Evolutionary conservation across 352 stramenopile genomes (phyloP).

Genomic region (Phytophthora pisi): DNA sequence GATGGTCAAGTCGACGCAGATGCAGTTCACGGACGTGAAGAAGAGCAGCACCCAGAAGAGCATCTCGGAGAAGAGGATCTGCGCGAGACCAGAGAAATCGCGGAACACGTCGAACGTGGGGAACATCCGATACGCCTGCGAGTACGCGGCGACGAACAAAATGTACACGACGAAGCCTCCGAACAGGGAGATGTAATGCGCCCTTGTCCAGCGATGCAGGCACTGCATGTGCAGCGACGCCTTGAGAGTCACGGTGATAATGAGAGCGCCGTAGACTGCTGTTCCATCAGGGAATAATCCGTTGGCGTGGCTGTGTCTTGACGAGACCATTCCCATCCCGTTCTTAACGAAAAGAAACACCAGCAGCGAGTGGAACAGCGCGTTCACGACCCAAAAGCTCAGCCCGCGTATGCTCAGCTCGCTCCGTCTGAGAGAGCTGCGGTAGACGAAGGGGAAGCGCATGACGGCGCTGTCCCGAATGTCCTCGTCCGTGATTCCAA

Average conservation of each 20-base stretch:
- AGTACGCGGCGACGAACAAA: slow-evolving; percentile 75
- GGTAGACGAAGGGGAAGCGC: slow-evolving; percentile 82
- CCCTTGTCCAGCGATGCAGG: slow-evolving; percentile 73
- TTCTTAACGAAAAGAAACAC: slow-evolving; percentile 74
- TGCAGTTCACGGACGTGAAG: slow-evolving; percentile 64
- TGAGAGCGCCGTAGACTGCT: slow-evolving; percentile 78
- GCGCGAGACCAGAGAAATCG: slow-evolving; percentile 71
- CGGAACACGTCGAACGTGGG: slow-evolving; percentile 75
- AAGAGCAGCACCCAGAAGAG: slow-evolving; percentile 73
- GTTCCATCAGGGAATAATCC: slow-evolving; percentile 78
- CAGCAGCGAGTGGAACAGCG: slow-evolving; percentile 72
- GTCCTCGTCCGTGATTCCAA: slow-evolving; percentile 85
- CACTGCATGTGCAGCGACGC: slow-evolving; percentile 77
- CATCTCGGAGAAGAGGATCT: slow-evolving; percentile 58
- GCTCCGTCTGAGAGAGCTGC: slow-evolving; percentile 63
- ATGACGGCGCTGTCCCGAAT: slow-evolving; percentile 77
- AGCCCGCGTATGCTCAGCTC: slow-evolving; percentile 68
- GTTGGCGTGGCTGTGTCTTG: slow-evolving; percentile 47
- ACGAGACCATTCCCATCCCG: slow-evolving; percentile 48
- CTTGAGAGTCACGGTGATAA: slow-evolving; percentile 81
- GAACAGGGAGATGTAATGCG: slow-evolving; percentile 76
- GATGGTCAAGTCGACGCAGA: slow-evolving; percentile 66
- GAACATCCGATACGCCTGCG: slow-evolving; percentile 64
- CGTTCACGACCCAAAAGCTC: slow-evolving; percentile 73
- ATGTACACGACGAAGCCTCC: slow-evolving; percentile 69